Percentiles rank a stretch among this genome's conserved stretches.
Conservation (phyloP, 2,329 filamentous ascomycete species). For the Cercospora sp. region DNA sequence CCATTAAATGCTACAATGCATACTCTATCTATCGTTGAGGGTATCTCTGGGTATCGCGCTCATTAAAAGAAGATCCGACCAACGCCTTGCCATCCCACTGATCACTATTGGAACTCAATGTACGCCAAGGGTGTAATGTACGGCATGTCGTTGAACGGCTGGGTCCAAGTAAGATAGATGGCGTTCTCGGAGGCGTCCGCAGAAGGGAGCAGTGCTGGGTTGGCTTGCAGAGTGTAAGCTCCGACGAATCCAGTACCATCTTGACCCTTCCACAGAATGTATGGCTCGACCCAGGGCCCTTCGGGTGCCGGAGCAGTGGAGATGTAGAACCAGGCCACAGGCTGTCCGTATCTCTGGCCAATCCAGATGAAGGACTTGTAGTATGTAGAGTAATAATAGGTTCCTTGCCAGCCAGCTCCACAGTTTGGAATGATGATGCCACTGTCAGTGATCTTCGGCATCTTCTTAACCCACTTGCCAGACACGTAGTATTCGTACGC, state of each 20-base stretch:
- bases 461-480: conserved; percentile 18
- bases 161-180: conserved; percentile 24
- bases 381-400: conserved; percentile 35
- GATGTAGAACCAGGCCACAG: conserved; percentile 30
- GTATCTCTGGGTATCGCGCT: not conserved
- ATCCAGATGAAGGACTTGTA: conserved; percentile 37
- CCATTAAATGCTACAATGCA: not conserved
- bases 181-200: conserved; percentile 23
- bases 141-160: conserved; percentile 4
- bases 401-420: conserved; percentile 36
- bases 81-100: not conserved
- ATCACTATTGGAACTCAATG: conserved; percentile 9
- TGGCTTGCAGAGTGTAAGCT: conserved; percentile 26
- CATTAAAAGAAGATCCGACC: not conserved
- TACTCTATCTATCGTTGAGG: not conserved
- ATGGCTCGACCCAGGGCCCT: conserved; percentile 35
- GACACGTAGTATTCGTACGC: conserved; percentile 26
- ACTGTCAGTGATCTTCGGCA: conserved; percentile 19
- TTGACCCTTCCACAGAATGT: conserved; percentile 21
- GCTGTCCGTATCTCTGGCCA: conserved; percentile 8
- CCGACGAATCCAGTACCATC: conserved; percentile 24
- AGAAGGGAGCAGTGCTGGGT: conserved; percentile 23
- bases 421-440: conserved; percentile 30
- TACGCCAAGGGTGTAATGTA: conserved; percentile 22
- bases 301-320: conserved; percentile 35